These are phyloP conservation scores for Calonectria leucothoes DNA, from an alignment of 2,329 filamentous ascomycete genomes.

Conservation along the genomic window DNA sequence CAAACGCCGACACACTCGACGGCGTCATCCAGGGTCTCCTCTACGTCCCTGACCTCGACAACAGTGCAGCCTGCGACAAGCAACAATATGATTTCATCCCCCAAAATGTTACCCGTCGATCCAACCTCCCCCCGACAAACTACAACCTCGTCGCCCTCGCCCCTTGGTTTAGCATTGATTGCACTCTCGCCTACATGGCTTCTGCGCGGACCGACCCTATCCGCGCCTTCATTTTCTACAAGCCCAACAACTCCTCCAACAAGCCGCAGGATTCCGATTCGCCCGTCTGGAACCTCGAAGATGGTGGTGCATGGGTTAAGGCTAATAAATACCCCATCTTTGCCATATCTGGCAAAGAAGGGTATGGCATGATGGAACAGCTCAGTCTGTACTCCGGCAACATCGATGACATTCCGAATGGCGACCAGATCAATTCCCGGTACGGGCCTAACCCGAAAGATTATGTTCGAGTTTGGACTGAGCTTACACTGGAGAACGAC, in stretches of 20 bases:
- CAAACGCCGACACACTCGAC: conserved; percentile 68
- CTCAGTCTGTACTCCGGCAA: conserved; percentile 83
- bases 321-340: conserved; percentile 84
- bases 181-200: conserved; percentile 78
- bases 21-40: conserved; percentile 80
- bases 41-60: conserved; percentile 80
- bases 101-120: conserved; percentile 76
- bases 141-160: conserved; percentile 85
- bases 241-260: conserved; percentile 64
- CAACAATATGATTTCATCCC: conserved; percentile 76
- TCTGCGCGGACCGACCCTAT: conserved; percentile 69
- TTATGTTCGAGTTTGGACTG: conserved; percentile 71
- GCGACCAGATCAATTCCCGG: conserved; percentile 64
- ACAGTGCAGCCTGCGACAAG: conserved; percentile 70
- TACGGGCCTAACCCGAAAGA: conserved; percentile 68
- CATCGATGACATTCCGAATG: conserved; percentile 70
- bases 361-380: conserved; percentile 75
- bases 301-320: conserved; percentile 77
- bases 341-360: conserved; percentile 77
- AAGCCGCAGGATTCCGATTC: conserved; percentile 76
- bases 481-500: conserved; percentile 60
- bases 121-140: conserved; percentile 75
- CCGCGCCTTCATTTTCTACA: conserved; percentile 73
- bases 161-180: conserved; percentile 83
- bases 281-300: conserved; percentile 76